Conservation (phyloP, 2,329 filamentous ascomycete species). For the Xylariaceae sp. region DNA sequence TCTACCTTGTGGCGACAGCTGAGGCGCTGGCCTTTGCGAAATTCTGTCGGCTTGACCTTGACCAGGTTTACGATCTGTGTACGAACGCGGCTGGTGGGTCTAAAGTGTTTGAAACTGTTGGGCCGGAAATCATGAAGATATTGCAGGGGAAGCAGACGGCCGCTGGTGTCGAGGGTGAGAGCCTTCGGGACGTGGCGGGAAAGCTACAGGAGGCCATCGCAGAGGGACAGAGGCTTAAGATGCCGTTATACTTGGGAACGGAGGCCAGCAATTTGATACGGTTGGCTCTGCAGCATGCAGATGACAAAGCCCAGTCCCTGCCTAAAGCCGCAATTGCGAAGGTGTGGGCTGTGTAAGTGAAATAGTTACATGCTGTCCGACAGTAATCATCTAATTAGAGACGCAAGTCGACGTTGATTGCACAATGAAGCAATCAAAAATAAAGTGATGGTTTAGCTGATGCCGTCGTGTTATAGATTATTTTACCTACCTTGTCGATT, state of each 20-base stretch:
- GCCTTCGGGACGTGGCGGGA: constrained; percentile 41
- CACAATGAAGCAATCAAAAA: not conserved
- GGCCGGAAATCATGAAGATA: constrained; percentile 48
- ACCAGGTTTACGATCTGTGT: constrained; percentile 54
- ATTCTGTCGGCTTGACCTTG: constrained; percentile 50
- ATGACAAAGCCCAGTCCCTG: constrained; percentile 28
- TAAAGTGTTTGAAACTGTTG: constrained; percentile 46
- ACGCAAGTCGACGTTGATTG: not conserved
- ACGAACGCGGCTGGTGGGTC: constrained; percentile 54
- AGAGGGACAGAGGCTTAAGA: constrained; percentile 52
- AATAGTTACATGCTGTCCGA: not conserved
- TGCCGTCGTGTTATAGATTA: not conserved
- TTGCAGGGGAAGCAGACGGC: constrained; percentile 36
- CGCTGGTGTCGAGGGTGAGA: constrained; percentile 25
- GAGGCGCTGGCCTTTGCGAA: constrained; percentile 53
- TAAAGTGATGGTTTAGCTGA: not conserved
- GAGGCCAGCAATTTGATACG: constrained; percentile 49
- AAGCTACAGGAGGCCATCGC: constrained; percentile 48
- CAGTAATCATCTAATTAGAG: not conserved
- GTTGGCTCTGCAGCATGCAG: constrained; percentile 37
- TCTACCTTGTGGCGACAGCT: constrained; percentile 52
- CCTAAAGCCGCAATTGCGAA: constrained; percentile 36
- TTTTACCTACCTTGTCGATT: constrained; percentile 8
- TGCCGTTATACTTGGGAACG: constrained; percentile 49
- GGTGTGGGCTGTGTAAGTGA: constrained; percentile 37